Conservation (phyloP, 75 land plant genomes). For the Cryptomeria japonica region DNA sequence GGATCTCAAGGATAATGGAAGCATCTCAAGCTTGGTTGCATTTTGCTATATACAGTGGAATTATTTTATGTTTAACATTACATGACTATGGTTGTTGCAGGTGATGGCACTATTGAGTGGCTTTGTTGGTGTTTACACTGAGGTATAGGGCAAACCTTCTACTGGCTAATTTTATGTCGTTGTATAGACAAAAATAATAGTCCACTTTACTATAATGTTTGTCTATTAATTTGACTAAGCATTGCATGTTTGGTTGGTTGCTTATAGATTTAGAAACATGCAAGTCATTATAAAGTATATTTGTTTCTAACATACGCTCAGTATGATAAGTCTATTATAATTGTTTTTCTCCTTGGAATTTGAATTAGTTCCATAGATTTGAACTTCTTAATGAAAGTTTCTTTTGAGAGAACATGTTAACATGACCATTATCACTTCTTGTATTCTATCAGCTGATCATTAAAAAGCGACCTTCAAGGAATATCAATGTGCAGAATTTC, state of each 20-base stretch:
- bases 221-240: too few relatives aligned
- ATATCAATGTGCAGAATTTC: conserved; percentile 93
- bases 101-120: conserved; percentile 93
- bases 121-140: conserved; percentile 93
- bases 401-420: too few relatives aligned
- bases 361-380: too few relatives aligned
- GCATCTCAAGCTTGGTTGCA: not conserved
- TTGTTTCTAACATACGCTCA: too few relatives aligned
- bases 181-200: too few relatives aligned
- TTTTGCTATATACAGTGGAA: not conserved
- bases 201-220: not conserved
- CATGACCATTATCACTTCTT: too few relatives aligned
- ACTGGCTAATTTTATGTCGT: not conserved
- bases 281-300: too few relatives aligned
- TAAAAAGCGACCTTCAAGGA: conserved; percentile 81
- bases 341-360: too few relatives aligned
- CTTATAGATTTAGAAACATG: too few relatives aligned
- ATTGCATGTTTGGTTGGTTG: too few relatives aligned
- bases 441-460: conserved; percentile 63
- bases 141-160: not conserved
- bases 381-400: too few relatives aligned
- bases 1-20: not conserved
- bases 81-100: conserved; percentile 27
- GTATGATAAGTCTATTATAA: too few relatives aligned
- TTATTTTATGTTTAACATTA: not conserved